Evolutionary conservation across 2,329 filamentous ascomycete species (phyloP), one percentile per base, ranked within the genome.

Genomic region (Fusarium sp.): DNA sequence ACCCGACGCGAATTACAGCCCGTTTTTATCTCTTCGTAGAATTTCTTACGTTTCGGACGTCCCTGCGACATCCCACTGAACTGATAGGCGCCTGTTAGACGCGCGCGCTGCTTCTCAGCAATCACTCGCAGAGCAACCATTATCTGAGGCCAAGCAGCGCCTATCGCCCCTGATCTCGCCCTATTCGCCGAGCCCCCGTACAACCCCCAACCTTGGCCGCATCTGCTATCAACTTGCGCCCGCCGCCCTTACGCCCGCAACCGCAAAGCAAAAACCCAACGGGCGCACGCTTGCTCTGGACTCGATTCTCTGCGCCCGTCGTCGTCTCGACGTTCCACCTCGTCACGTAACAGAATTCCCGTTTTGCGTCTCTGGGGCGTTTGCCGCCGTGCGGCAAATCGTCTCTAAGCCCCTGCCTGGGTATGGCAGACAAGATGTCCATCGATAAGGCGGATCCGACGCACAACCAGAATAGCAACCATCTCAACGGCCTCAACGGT

Each of bases 351-450:
- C 79, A 76, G 75, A 76, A 73, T 77, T 76, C 75, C 79, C 77
- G 76, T 80, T 83, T 80, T 83, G 80, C 77, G 74, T 76, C 66
- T 76, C 75, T 77, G 80, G 80, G 81, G 80, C 80, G 80, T 78
- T 80, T 80, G 80, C 80, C 80, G 81, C 81, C 77, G 75, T 72
- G 80, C 80, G 80, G 80, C 80, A 81, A 74, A 74, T 82, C 79
- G 77, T 79, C 73, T 79, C 77, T 60, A 75, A 77, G 70, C 77
- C 77, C 47, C 77, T 56, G 69, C 72, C 75, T 75, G 77, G 77
- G 85, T 82, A 92, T 92, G 89, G 88, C 89, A 84, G 89, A 91
- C 83, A 89, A 86, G 77, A 92, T 92, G 90, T 91, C 90, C 76
- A 89, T 92, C 82, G 89, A 92, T 81, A 88, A 89, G 83, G 88